Evolutionary conservation across 2,329 filamentous ascomycete genomes (phyloP), one percentile per base, ranked within the genome.

Genomic region (Scleromitrula shiraiana): DNA sequence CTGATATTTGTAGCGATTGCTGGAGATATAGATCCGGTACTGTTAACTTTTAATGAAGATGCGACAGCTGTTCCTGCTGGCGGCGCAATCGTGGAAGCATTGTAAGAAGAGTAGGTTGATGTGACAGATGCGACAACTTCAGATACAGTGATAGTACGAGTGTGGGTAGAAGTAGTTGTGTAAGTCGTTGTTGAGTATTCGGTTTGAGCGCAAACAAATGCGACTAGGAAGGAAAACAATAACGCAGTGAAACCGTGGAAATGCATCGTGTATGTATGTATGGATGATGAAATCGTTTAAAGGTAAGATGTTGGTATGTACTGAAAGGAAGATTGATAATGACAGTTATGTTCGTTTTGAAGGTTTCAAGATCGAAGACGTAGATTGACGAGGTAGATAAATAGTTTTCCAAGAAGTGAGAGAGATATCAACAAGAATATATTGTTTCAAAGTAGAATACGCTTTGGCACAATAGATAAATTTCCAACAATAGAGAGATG

Each of bases 111-210:
- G 15, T 24, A 35, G 22, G 44, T 47, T 2, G 44, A 41, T 7
- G 44, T 47, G 10, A 41, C 44, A 1, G 37, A 33, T 15, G 36
- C 37, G 37, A 41, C 14, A 17, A 47, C 37, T 35, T 47, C 20
- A 10, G 44, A 47, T 10, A 47, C 44, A 5, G 26, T 41, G 4
- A 47, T 47, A 27, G 44, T 47, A 19, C 37, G 44, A 17, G 44
- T 47, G 10, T 14, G 12, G 22, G 37, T 35, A 5, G 44, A 30
- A 15, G 44, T 47, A 9, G 37, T 26, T 6, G 37, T 41, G 36
- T n/a, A 35, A 17, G 44, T 47, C 3, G 29, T 47, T 2, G 26
- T 41, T 14, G 44, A 41, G 20, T 26, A 26, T 2, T 23, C 9
- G 20, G 26, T 30, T 33, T 47, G 22, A n/a, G 37, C 44, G 37